Percentiles rank a stretch among this genome's conserved stretches.
phyloP scores from a whole-genome alignment of 345 rosid genomes.

The Noccaea bulbosa region DNA sequence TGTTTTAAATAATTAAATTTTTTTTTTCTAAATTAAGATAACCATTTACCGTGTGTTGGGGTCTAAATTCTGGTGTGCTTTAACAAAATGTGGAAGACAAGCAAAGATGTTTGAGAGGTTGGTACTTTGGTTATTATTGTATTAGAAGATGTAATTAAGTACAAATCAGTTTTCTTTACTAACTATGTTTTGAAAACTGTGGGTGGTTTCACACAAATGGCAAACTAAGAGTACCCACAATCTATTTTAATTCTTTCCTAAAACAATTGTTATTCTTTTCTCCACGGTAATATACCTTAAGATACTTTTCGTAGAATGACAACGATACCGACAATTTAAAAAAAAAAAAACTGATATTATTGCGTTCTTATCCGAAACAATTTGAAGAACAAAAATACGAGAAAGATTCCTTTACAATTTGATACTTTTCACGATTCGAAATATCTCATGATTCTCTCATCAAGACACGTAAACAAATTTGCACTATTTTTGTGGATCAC shows the following conservation, averaged over 20 bases:
- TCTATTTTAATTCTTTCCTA: not conserved
- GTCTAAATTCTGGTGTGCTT: conserved; percentile 12
- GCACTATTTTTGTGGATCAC: conserved; percentile 21
- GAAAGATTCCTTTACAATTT: conserved; percentile 35
- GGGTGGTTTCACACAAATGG: conserved; percentile 1
- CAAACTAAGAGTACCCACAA: conserved; percentile 12
- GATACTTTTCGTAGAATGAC: not conserved
- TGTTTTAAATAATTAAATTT: not conserved
- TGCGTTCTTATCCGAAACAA: conserved; percentile 32
- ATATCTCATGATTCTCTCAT: conserved; percentile 30
- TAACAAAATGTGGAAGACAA: conserved; percentile 21
- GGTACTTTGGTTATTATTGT: conserved; percentile 9
- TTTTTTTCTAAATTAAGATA: not conserved
- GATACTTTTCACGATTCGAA: conserved; percentile 12
- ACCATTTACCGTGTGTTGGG: not conserved
- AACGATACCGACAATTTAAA: not conserved
- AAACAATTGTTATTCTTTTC: not conserved
- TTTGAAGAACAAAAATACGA: conserved; percentile 1
- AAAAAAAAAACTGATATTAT: conserved; percentile 3
- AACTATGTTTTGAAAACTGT: conserved; percentile 15
- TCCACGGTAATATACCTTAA: too few relatives aligned
- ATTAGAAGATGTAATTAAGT: conserved; percentile 1
- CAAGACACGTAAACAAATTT: conserved; percentile 16
- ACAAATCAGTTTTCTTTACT: conserved; percentile 12
- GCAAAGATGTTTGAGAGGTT: conserved; percentile 26